phyloP scores from a whole-genome alignment of 2,329 filamentous ascomycete species.

The Monilinia fructigena region DNA sequence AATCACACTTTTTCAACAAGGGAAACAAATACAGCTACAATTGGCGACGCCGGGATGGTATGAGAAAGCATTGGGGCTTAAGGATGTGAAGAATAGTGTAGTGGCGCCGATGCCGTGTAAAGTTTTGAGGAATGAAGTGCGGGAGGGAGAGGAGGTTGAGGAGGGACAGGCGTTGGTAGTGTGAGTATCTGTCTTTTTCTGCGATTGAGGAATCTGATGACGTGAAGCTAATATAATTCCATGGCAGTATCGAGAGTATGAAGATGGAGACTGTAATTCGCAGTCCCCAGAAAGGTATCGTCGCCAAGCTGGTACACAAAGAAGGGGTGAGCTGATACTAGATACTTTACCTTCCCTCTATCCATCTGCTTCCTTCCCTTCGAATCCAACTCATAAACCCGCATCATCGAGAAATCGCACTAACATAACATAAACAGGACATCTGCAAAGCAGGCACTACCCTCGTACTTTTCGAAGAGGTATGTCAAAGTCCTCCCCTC shows the following conservation, averaged over 20 bases:
- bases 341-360: background rate
- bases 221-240: slow-evolving; percentile 33
- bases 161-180: slow-evolving; percentile 88
- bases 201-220: too few species aligned
- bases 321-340: slow-evolving; percentile 62
- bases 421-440: slow-evolving; percentile 49
- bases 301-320: slow-evolving; percentile 72
- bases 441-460: slow-evolving; percentile 77
- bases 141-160: slow-evolving; percentile 75
- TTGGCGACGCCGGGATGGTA: slow-evolving; percentile 73
- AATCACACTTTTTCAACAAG: slow-evolving; percentile 75
- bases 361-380: background rate
- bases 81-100: slow-evolving; percentile 78
- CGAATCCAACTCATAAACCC: too few species aligned
- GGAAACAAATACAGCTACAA: slow-evolving; percentile 57
- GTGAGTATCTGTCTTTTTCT: slow-evolving; percentile 47
- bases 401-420: background rate
- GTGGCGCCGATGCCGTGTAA: slow-evolving; percentile 97
- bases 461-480: slow-evolving; percentile 67
- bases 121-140: slow-evolving; percentile 83
- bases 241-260: slow-evolving; percentile 72
- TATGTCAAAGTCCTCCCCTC: background rate
- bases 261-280: slow-evolving; percentile 87
- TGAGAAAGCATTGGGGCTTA: slow-evolving; percentile 80
- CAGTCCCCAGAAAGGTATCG: slow-evolving; percentile 68